Percentiles rank a stretch among this genome's conserved stretches.
These are phyloP conservation scores for Dissoconium aciculare DNA, from an alignment of 2,329 filamentous ascomycete genomes.

Conservation along the genomic window DNA sequence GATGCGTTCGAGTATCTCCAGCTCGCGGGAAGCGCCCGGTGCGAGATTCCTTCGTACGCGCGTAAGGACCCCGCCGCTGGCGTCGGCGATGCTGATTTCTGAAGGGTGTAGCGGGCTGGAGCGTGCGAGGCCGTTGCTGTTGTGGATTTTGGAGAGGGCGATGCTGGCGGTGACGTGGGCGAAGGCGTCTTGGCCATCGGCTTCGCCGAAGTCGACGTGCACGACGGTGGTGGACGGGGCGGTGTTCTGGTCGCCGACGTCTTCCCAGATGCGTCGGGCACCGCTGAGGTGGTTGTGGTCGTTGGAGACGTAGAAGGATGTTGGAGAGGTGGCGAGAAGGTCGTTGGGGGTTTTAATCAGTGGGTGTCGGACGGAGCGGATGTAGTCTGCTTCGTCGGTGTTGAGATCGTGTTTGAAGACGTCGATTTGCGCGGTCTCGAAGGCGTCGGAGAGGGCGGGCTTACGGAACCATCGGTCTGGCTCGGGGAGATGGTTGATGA, in stretches of 20 bases:
- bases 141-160: conserved; percentile 34
- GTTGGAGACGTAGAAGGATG: conserved; percentile 44
- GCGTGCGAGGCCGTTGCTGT: conserved; percentile 43
- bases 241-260: conserved; percentile 25
- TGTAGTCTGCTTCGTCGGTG: conserved; percentile 28
- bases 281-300: conserved; percentile 43
- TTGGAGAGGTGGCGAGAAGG: conserved; percentile 34
- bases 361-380: conserved; percentile 40
- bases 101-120: conserved; percentile 24
- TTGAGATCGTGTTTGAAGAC: conserved; percentile 41
- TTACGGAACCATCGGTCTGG: conserved; percentile 22
- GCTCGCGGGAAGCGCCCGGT: conserved; percentile 12
- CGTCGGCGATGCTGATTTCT: conserved; percentile 26
- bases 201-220: conserved; percentile 28
- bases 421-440: conserved; percentile 41
- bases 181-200: conserved; percentile 5
- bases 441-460: conserved; percentile 19
- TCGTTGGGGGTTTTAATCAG: conserved; percentile 46
- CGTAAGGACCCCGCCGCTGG: conserved; percentile 34
- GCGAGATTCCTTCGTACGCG: conserved; percentile 18
- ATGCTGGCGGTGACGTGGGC: conserved; percentile 30
- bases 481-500: conserved; percentile 45
- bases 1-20: conserved; percentile 32
- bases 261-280: conserved; percentile 33
- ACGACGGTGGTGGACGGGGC: conserved; percentile 36